A percentile compares a stretch with the other conserved stretches of the same genome.
phyloP scores from a whole-genome alignment of 495 filamentous ascomycete species.

The Aspergillus conjunctus region DNA sequence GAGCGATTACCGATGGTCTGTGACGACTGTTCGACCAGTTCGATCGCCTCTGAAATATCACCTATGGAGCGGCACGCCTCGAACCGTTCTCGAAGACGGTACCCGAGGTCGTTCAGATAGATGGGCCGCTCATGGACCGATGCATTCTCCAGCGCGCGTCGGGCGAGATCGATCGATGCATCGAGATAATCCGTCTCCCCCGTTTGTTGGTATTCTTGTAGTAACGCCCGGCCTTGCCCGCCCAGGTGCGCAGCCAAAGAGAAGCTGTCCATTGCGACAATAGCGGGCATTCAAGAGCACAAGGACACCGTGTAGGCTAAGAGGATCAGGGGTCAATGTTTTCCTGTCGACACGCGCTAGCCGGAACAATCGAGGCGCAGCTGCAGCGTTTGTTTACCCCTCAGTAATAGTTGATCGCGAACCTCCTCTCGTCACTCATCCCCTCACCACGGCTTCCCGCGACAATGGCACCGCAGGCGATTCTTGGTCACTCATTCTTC shows the following conservation, averaged over 20 bases:
- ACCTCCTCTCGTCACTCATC: too few species aligned
- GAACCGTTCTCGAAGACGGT: constrained; percentile 13
- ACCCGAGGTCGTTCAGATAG: constrained; percentile 5
- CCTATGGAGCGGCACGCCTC: constrained; percentile 2
- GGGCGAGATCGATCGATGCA: constrained; percentile 8
- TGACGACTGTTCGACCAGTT: not conserved
- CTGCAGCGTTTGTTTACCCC: too few species aligned
- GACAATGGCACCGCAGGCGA: too few species aligned
- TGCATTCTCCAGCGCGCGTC: constrained; percentile 7
- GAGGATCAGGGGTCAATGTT: too few species aligned
- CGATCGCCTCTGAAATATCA: constrained; percentile 10
- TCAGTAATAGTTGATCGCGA: too few species aligned
- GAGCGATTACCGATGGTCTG: constrained; percentile 6
- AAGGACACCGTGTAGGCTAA: too few species aligned
- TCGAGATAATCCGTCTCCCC: constrained; percentile 10
- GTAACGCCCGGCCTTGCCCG: constrained; percentile 9
- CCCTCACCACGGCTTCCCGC: too few species aligned
- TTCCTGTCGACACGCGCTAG: too few species aligned
- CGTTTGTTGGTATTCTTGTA: constrained; percentile 2
- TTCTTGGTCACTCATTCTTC: too few species aligned
- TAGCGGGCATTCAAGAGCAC: too few species aligned
- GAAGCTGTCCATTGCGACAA: too few species aligned
- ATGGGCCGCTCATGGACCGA: constrained; percentile 4
- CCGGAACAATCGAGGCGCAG: too few species aligned
- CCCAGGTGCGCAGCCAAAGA: constrained; percentile 11